These are phyloP conservation scores for Isatis lusitanica DNA, from an alignment of 441 rosid species.

Conservation along the genomic window DNA sequence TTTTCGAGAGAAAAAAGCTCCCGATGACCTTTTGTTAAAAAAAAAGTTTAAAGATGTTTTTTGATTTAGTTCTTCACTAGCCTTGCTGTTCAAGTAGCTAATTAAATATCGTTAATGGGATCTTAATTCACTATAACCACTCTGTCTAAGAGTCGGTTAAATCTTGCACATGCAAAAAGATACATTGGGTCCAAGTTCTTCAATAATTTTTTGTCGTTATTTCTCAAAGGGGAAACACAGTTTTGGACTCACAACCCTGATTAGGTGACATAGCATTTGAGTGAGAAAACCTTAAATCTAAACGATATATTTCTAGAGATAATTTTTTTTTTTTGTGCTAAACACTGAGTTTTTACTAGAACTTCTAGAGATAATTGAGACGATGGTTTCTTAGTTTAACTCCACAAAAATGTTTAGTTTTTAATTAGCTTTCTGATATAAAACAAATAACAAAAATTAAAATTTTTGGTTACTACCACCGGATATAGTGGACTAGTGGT, in stretches of 20 bases:
- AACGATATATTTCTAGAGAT: neutral
- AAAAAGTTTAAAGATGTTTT: too few relatives aligned
- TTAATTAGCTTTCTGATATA: neutral
- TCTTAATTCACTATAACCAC: neutral
- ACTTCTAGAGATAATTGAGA: too few relatives aligned
- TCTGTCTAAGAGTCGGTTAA: conserved; percentile 8
- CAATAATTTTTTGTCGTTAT: conserved; percentile 22
- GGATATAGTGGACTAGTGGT: too few relatives aligned
- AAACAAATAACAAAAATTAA: neutral
- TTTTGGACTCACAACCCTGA: conserved; percentile 12
- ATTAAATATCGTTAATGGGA: neutral
- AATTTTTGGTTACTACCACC: too few relatives aligned
- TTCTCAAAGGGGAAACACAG: conserved; percentile 7
- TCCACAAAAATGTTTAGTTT: neutral
- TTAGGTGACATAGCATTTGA: conserved; percentile 18
- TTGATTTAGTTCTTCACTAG: neutral
- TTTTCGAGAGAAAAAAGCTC: too few relatives aligned
- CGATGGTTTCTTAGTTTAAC: neutral
- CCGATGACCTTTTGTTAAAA: too few relatives aligned
- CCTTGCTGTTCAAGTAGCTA: neutral
- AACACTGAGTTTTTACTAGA: too few relatives aligned
- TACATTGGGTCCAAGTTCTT: conserved; percentile 29
- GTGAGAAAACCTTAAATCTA: neutral
- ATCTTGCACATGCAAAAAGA: conserved; percentile 27
- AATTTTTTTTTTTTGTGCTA: too few relatives aligned